A percentile compares a stretch with the other conserved stretches of the same genome.
phyloP scores from a whole-genome alignment of 192 early-diverging fungal species.

The Rhizophagus clarus region DNA sequence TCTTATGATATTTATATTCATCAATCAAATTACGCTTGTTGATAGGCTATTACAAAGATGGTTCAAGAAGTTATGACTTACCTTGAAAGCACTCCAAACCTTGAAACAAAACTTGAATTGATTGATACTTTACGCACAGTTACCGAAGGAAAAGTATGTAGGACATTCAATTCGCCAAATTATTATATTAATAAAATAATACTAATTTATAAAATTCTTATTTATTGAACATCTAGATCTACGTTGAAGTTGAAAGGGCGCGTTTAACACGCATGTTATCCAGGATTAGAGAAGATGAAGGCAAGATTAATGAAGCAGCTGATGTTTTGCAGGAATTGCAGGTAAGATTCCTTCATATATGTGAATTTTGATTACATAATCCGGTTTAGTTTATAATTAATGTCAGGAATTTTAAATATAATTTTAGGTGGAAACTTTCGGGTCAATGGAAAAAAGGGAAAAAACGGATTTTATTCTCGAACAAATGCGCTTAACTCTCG shows the following conservation, averaged over 20 bases:
- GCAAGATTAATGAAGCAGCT: constrained; percentile 86
- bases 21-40: neutral
- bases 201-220: neutral
- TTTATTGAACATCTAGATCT: constrained; percentile 66
- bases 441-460: constrained; percentile 98
- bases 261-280: constrained; percentile 88
- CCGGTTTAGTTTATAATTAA: neutral
- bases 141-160: constrained; percentile 91
- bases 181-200: neutral
- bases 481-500: constrained; percentile 94
- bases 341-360: constrained; percentile 38
- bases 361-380: constrained; percentile 10
- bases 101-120: constrained; percentile 83
- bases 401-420: neutral
- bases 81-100: constrained; percentile 83
- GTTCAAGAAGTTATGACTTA: constrained; percentile 89
- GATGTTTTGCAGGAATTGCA: constrained; percentile 97
- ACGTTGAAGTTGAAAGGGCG: constrained; percentile 98
- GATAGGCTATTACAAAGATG: constrained; percentile 92
- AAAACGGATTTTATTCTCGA: constrained; percentile 99
- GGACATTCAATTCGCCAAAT: neutral
- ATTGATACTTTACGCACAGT: constrained; percentile 93
- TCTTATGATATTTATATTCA: neutral
- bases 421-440: constrained; percentile 91
- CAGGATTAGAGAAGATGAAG: constrained; percentile 89